phyloP scores from a whole-genome alignment of 2,329 filamentous ascomycete species.

The Ceratocystiopsis sp. region DNA sequence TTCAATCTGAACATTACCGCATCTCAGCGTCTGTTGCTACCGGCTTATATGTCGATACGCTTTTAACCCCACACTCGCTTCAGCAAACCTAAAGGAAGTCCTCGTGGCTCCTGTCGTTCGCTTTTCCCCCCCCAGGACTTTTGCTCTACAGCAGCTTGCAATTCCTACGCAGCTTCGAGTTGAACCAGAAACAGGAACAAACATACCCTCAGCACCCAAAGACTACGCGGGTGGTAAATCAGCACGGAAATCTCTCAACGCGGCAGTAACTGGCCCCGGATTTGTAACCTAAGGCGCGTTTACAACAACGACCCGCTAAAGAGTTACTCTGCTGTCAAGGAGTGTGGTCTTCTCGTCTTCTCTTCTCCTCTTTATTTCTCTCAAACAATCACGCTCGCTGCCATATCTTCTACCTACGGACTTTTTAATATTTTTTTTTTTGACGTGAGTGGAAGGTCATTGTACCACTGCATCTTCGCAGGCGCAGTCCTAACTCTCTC shows the following conservation, averaged over 20 bases:
- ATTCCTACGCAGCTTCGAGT: not conserved
- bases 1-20: not conserved
- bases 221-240: no score
- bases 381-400: slow-evolving; percentile 2
- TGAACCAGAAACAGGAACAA: no score
- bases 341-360: not conserved
- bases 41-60: no score
- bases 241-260: no score
- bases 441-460: not conserved
- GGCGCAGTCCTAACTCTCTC: no score
- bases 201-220: no score
- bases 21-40: no score
- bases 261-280: no score
- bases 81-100: slow-evolving; percentile 41
- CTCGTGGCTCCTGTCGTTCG: slow-evolving; percentile 63
- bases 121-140: slow-evolving; percentile 30
- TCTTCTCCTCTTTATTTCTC: slow-evolving; percentile 16
- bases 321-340: no score
- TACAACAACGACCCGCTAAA: no score
- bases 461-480: slow-evolving; percentile 8
- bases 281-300: no score
- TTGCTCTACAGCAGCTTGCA: not conserved
- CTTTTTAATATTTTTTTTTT: slow-evolving; percentile 16
- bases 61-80: slow-evolving; percentile 30
- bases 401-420: slow-evolving; percentile 15